Evolutionary conservation across 176 grass and related monocot species (phyloP).

Genomic region (Miscanthus lutarioriparius): DNA sequence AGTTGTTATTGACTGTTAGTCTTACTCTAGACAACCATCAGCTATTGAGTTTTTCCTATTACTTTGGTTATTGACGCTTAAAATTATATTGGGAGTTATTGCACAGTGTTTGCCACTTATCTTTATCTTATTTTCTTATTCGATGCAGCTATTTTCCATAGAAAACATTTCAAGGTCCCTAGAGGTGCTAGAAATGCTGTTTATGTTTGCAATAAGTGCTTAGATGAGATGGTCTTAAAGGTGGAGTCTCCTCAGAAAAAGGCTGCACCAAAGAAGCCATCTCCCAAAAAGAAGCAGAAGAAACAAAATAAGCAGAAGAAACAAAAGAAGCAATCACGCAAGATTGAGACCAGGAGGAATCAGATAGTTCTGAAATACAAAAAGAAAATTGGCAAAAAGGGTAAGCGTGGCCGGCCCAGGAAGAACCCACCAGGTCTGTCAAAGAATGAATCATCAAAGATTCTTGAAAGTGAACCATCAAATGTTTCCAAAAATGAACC

Average conservation of each 20-base stretch:
- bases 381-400: conserved; percentile 52
- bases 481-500: conserved; percentile 36
- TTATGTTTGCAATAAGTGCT: conserved; percentile 88
- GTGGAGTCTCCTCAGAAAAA: conserved; percentile 46
- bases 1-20: background rate
- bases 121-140: conserved; percentile 29
- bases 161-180: conserved; percentile 88
- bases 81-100: conserved; percentile 6
- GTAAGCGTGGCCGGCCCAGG: conserved; percentile 44
- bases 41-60: background rate
- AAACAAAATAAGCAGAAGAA: conserved; percentile 48
- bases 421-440: conserved; percentile 20
- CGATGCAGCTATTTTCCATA: conserved; percentile 87
- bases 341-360: conserved; percentile 51
- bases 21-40: conserved; percentile 21
- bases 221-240: conserved; percentile 49
- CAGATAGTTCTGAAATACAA: conserved; percentile 50
- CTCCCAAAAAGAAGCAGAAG: conserved; percentile 48
- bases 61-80: conserved; percentile 40
- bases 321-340: conserved; percentile 42
- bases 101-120: conserved; percentile 9
- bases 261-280: conserved; percentile 41
- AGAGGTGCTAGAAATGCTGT: conserved; percentile 49
- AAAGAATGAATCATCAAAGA: conserved; percentile 30
- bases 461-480: conserved; percentile 25